phyloP scores from a whole-genome alignment of 306 rosid species.

The Cicer pinnatifidum region DNA sequence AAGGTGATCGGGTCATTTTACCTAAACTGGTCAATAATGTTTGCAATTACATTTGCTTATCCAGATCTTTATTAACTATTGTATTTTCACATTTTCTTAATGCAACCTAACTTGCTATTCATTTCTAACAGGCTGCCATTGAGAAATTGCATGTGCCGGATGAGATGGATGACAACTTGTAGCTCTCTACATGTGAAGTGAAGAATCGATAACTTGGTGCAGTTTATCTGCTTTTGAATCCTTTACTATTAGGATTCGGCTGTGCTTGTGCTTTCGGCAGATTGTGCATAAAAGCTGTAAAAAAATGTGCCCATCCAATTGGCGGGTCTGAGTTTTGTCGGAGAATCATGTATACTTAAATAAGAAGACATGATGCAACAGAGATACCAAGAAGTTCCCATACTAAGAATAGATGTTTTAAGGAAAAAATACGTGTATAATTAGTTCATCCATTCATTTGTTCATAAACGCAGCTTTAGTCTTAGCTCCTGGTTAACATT shows the following conservation, averaged over 20 bases:
- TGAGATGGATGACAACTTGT: constrained; percentile 84
- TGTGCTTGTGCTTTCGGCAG: constrained; percentile 72
- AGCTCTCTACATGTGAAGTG: constrained; percentile 41
- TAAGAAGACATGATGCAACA: constrained; percentile 48
- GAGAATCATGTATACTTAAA: constrained; percentile 48
- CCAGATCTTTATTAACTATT: background rate
- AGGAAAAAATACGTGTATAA: constrained; percentile 48
- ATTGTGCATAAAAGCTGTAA: constrained; percentile 47
- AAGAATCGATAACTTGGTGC: constrained; percentile 43
- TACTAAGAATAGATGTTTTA: constrained; percentile 43
- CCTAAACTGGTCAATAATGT: constrained; percentile 10
- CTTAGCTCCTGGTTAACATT: constrained; percentile 3
- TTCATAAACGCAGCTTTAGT: constrained; percentile 41
- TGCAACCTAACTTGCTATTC: background rate
- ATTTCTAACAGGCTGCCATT: constrained; percentile 80
- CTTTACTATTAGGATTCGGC: constrained; percentile 46
- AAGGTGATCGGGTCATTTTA: constrained; percentile 60
- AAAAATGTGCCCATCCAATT: constrained; percentile 36
- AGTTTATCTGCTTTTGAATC: constrained; percentile 44
- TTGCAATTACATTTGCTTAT: background rate
- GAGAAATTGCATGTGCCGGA: constrained; percentile 98
- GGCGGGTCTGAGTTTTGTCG: constrained; percentile 49
- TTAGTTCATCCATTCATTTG: constrained; percentile 44
- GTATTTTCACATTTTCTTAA: constrained; percentile 1
- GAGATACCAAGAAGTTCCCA: constrained; percentile 43